Percentiles rank a stretch among this genome's conserved stretches.
phyloP scores from a whole-genome alignment of 352 stramenopile species.

The Phytopythium sindhum region DNA sequence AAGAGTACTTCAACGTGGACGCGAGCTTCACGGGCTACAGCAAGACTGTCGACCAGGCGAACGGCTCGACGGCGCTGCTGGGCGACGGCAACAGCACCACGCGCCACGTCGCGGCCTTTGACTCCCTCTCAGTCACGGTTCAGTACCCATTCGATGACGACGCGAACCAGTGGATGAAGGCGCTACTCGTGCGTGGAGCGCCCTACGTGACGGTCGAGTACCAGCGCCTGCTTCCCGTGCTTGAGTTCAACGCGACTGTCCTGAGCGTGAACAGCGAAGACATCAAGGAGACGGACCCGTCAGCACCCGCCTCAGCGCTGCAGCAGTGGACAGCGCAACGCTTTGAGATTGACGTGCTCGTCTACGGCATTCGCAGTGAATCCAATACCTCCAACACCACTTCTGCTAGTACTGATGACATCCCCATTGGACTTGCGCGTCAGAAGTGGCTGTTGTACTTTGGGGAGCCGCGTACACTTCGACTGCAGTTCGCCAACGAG shows the following conservation, averaged over 20 bases:
- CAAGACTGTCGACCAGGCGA: slow-evolving; percentile 17
- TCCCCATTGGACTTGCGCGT: slow-evolving; percentile 2
- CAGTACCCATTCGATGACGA: slow-evolving; percentile 52
- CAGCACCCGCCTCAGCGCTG: slow-evolving; percentile 15
- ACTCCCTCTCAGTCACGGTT: slow-evolving; percentile 61
- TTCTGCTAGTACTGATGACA: not conserved
- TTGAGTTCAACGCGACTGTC: slow-evolving; percentile 69
- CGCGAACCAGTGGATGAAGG: slow-evolving; percentile 47
- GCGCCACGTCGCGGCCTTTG: slow-evolving; percentile 63
- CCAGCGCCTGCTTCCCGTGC: slow-evolving; percentile 51
- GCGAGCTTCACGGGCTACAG: slow-evolving; percentile 67
- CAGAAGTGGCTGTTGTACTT: slow-evolving; percentile 83
- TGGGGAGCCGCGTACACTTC: slow-evolving; percentile 52
- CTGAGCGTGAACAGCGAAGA: slow-evolving; percentile 47
- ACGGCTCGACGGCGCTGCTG: slow-evolving; percentile 26
- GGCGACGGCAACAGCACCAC: slow-evolving; percentile 63
- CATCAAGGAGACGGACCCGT: slow-evolving; percentile 25
- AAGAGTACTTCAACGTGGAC: slow-evolving; percentile 83
- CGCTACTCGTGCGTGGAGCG: slow-evolving; percentile 55
- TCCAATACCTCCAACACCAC: slow-evolving; percentile 14
- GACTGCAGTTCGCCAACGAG: slow-evolving; percentile 62
- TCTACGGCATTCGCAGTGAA: slow-evolving; percentile 48
- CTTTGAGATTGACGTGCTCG: slow-evolving; percentile 68
- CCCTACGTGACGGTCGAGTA: slow-evolving; percentile 86
- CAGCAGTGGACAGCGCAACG: slow-evolving; percentile 52